These are phyloP conservation scores for Nakaseomyces sp. DNA, from an alignment of 1,139 yeast genomes.

Conservation along the genomic window DNA sequence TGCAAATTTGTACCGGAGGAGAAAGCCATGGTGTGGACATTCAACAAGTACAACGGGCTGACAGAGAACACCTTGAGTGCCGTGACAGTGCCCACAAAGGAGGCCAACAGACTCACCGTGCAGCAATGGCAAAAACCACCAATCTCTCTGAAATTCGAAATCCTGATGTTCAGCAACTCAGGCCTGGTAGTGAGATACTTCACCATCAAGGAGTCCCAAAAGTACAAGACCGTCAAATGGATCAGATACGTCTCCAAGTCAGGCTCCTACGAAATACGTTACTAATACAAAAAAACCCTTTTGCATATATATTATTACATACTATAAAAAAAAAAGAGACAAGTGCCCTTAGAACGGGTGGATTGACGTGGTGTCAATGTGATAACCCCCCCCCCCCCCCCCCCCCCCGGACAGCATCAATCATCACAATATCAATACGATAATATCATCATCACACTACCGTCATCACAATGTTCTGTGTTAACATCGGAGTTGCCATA, in stretches of 20 bases:
- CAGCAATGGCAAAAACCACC: slow-evolving; percentile 67
- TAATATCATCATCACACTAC: no score
- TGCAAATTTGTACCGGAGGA: slow-evolving; percentile 62
- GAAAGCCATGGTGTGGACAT: slow-evolving; percentile 58
- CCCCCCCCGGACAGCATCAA: no score
- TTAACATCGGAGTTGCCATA: no score
- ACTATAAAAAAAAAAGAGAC: no score
- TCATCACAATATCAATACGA: no score
- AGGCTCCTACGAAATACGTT: slow-evolving; percentile 73
- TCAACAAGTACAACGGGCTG: slow-evolving; percentile 59
- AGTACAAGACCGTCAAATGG: slow-evolving; percentile 77
- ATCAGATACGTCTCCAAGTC: slow-evolving; percentile 68
- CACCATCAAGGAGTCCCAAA: slow-evolving; percentile 51
- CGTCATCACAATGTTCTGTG: no score
- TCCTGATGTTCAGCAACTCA: slow-evolving; percentile 72
- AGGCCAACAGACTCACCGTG: slow-evolving; percentile 17
- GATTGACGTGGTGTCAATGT: no score
- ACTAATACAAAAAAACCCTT: no score
- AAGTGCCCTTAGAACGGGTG: no score
- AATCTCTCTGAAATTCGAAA: slow-evolving; percentile 56
- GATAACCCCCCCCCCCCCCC: no score
- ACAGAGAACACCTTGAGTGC: slow-evolving; percentile 43
- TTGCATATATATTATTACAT: no score
- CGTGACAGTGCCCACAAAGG: slow-evolving; percentile 21
- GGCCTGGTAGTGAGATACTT: slow-evolving; percentile 70